Evolutionary conservation across 192 early-diverging fungal genomes (phyloP).

Genomic region (Lobosporangium transversale): DNA sequence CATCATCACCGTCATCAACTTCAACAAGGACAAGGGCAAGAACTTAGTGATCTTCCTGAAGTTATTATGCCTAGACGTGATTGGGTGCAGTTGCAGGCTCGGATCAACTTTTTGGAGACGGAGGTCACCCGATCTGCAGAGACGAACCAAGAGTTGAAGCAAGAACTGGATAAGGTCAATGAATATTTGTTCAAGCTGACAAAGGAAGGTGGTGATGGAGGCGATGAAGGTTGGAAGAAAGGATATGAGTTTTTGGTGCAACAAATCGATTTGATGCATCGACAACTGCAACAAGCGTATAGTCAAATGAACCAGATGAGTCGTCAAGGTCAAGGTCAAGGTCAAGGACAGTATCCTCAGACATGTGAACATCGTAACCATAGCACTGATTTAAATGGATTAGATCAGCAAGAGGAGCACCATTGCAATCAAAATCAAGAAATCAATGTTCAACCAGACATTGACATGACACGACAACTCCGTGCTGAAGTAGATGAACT

Average conservation of each 20-base stretch:
- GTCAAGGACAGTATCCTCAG: too few relatives aligned
- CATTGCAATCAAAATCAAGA: neutral
- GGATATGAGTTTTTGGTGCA: constrained; percentile 50
- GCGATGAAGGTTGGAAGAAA: constrained; percentile 20
- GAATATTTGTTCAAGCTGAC: constrained; percentile 22
- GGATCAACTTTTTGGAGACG: constrained; percentile 32
- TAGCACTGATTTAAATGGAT: neutral
- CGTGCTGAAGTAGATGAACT: constrained; percentile 36
- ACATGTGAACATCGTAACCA: too few relatives aligned
- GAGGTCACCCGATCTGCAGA: constrained; percentile 21
- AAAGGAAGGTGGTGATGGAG: constrained; percentile 19
- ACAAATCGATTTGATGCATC: constrained; percentile 46
- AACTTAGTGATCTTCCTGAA: neutral
- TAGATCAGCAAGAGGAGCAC: neutral
- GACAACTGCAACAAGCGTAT: constrained; percentile 30
- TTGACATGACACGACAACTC: constrained; percentile 26
- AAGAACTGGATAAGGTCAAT: constrained; percentile 45
- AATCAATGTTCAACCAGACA: too few relatives aligned
- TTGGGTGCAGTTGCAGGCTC: constrained; percentile 44
- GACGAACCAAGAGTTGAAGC: constrained; percentile 31
- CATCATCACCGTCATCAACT: neutral
- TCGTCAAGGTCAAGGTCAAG: too few relatives aligned
- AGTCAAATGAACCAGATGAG: constrained; percentile 13
- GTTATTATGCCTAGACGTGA: constrained; percentile 30
- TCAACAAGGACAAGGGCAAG: neutral